Conservation (phyloP, 352 stramenopile species). For the Blastocystis hominis region DNA sequence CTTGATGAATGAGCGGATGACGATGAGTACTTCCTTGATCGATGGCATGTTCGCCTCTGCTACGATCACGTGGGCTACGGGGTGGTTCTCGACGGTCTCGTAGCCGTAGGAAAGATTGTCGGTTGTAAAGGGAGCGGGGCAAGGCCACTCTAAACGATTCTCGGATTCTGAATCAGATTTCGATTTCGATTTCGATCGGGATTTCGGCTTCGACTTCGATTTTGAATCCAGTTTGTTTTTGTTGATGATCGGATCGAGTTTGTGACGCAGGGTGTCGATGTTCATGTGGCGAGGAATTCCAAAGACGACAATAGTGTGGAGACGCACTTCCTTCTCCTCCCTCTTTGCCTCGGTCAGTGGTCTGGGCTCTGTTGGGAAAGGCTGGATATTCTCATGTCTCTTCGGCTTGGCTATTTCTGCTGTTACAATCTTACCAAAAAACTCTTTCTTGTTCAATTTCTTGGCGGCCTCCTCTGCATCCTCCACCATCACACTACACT, state of each 20-base stretch:
- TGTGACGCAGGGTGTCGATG: background rate
- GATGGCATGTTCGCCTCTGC: background rate
- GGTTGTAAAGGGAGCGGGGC: background rate
- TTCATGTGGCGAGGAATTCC: conserved; percentile 15
- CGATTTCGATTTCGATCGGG: too few species aligned
- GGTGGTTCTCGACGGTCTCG: background rate
- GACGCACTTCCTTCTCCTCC: conserved; percentile 20
- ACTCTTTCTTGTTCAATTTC: conserved; percentile 51
- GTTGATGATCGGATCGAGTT: background rate
- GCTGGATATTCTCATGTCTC: background rate
- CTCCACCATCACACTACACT: conserved; percentile 13
- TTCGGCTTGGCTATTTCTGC: conserved; percentile 51
- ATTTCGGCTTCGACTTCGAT: background rate
- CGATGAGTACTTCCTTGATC: conserved; percentile 23
- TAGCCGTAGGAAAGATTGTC: background rate
- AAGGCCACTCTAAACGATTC: background rate
- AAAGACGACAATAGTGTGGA: conserved; percentile 43
- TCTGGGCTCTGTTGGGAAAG: background rate
- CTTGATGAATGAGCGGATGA: background rate
- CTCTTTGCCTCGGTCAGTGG: background rate
- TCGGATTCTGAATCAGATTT: background rate
- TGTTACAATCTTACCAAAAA: conserved; percentile 41
- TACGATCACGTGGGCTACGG: conserved; percentile 14
- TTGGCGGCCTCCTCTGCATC: conserved; percentile 46
- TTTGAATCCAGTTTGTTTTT: background rate